These are phyloP conservation scores for Plasmopara muralis DNA, from an alignment of 352 stramenopile species.

Conservation along the genomic window DNA sequence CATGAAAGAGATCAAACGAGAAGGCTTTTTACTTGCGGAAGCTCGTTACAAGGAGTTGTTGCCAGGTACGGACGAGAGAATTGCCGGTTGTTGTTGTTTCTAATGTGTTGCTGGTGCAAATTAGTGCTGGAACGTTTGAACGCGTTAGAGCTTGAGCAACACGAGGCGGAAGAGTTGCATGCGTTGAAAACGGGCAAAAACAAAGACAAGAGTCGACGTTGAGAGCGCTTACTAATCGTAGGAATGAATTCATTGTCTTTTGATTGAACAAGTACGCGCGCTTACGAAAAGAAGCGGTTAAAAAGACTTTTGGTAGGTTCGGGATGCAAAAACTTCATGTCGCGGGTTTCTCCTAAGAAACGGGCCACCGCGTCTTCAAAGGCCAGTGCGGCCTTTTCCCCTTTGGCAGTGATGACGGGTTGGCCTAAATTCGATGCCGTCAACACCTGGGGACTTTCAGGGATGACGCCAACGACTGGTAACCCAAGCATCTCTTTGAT, in stretches of 20 bases:
- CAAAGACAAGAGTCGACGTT: constrained; percentile 68
- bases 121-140: constrained; percentile 75
- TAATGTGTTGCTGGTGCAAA: constrained; percentile 9
- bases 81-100: background rate
- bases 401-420: constrained; percentile 79
- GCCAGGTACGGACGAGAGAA: constrained; percentile 34
- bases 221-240: constrained; percentile 5
- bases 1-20: constrained; percentile 84
- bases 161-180: constrained; percentile 70
- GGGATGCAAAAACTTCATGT: constrained; percentile 83
- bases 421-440: constrained; percentile 91
- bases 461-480: constrained; percentile 86
- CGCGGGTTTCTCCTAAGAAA: constrained; percentile 83
- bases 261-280: background rate
- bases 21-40: constrained; percentile 69
- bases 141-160: constrained; percentile 69
- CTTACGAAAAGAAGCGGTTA: constrained; percentile 52
- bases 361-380: constrained; percentile 88
- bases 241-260: constrained; percentile 6
- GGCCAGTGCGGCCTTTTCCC: constrained; percentile 64
- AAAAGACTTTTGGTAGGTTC: constrained; percentile 80
- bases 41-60: constrained; percentile 75
- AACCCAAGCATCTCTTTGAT: constrained; percentile 92
- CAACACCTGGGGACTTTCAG: constrained; percentile 85
- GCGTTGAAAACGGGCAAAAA: constrained; percentile 68